A percentile compares a stretch with the other conserved stretches of the same genome.
Conservation (phyloP, 1,284 basidiomycete genomes). For the Rhodotorula sp. region DNA sequence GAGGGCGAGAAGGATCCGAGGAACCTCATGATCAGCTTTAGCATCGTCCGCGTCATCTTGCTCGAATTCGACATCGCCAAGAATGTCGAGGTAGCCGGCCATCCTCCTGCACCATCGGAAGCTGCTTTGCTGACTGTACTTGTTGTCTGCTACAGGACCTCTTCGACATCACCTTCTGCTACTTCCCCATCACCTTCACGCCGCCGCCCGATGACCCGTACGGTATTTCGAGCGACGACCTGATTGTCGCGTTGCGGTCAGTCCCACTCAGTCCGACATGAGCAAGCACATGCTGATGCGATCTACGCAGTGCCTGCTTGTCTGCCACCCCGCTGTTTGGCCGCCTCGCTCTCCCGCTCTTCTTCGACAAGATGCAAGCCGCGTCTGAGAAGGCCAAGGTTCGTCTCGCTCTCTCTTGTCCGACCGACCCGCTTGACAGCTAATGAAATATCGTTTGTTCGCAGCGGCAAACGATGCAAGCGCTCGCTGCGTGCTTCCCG, state of each 20-base stretch:
- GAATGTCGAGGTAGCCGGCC: constrained; percentile 67
- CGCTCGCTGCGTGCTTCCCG: constrained; percentile 72
- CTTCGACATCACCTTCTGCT: constrained; percentile 96
- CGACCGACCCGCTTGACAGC: background rate
- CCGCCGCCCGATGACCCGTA: constrained; percentile 94
- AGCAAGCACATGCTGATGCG: background rate
- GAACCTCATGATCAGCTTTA: constrained; percentile 87
- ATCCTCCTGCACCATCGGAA: no score
- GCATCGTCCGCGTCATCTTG: constrained; percentile 78
- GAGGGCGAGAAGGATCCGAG: constrained; percentile 98
- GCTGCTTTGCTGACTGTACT: background rate
- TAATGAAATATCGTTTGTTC: background rate
- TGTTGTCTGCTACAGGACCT: constrained; percentile 62
- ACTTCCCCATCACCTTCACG: constrained; percentile 97
- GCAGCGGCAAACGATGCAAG: constrained; percentile 78
- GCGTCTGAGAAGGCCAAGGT: constrained; percentile 84
- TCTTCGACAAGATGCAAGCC: constrained; percentile 87
- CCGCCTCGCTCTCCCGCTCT: constrained; percentile 77
- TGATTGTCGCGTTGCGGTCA: constrained; percentile 72
- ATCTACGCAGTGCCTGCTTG: constrained; percentile 61
- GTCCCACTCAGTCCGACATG: background rate
- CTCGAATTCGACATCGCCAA: constrained; percentile 80
- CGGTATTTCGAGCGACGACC: constrained; percentile 84
- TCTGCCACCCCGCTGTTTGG: constrained; percentile 80
- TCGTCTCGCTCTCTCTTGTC: constrained; percentile 2